Evolutionary conservation across 805 yeast species (phyloP), one percentile per base, ranked within the genome.

Genomic region (Candida stauntonica): DNA sequence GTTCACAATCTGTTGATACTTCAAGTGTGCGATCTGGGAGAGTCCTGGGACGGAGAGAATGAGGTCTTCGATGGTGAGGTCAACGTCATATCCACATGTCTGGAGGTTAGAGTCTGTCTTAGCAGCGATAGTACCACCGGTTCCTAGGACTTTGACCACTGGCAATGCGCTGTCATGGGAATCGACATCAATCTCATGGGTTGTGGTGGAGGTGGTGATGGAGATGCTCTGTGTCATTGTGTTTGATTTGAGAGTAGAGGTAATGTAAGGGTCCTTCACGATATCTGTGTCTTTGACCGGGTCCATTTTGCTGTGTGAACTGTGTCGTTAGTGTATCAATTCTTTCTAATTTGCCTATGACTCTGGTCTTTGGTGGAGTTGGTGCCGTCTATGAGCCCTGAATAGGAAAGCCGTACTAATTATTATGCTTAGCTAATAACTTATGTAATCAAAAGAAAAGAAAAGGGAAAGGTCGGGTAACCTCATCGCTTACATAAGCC

Each of bases 111-210:
- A 53, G 6, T 63, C 54, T 3, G 76, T 78, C 47, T 72, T 73
- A 1, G 79, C 71, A 1, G 80, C 80, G 43, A 75, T 75, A 8
- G 81, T 75, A 23, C 81, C 81, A 24, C 81, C 81, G 2, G 80
- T 75, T 5, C 79, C 81, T 15, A 75, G 55, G 23, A 75, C 72
- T 46, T 74, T 75, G 35, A 75, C 63, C 13, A 51, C 50, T 7
- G 59, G 59, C 13, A 54, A 42, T 2, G 47, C 28, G 13, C 20
- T 11, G 39, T 52, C 43, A 21, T 47, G 49, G 7, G 46, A 36
- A 34, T 52, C 52, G 18, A 54, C 46, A 29, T 54, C 59, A 32
- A 54, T 54, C 30, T 54, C 59, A 29, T 52, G 45, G 2, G 54
- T 47, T 4, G 35, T 24, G 14, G 46, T 20, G 11, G 51, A 46